A percentile compares a stretch with the other conserved stretches of the same genome.
Evolutionary conservation across 2,329 filamentous ascomycete species (phyloP).

Genomic region (Apiospora marii): DNA sequence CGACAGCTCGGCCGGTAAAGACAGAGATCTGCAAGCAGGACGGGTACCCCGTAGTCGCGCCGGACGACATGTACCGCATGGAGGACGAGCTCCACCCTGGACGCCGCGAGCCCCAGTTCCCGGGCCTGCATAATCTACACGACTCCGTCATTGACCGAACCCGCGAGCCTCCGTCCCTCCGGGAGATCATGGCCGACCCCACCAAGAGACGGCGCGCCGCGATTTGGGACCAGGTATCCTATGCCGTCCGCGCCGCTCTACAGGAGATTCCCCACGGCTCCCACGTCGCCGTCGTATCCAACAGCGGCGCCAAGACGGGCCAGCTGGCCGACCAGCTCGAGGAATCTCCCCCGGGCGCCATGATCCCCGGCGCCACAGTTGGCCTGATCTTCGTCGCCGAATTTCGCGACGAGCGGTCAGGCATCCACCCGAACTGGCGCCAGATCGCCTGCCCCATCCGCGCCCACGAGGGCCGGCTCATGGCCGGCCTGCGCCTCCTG

Average conservation of each 20-base stretch:
- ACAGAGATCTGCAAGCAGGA: background rate
- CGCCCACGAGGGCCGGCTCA: conserved; percentile 24
- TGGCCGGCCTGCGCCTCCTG: conserved; percentile 26
- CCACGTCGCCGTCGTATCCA: conserved; percentile 27
- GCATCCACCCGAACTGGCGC: conserved; percentile 28
- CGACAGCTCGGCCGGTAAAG: background rate
- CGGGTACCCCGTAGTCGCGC: conserved; percentile 9
- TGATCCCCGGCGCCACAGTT: conserved; percentile 23
- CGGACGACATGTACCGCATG: conserved; percentile 26
- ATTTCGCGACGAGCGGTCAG: conserved; percentile 23
- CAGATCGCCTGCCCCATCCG: conserved; percentile 28
- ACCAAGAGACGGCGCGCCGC: background rate
- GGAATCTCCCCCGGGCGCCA: conserved; percentile 18
- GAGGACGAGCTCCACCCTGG: conserved; percentile 22
- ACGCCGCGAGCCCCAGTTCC: conserved; percentile 25
- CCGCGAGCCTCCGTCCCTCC: background rate
- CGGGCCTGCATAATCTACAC: conserved; percentile 26
- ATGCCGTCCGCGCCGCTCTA: conserved; percentile 23
- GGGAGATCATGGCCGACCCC: background rate
- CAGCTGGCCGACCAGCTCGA: conserved; percentile 22
- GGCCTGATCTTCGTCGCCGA: conserved; percentile 27
- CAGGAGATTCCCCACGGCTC: conserved; percentile 23
- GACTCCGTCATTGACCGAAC: conserved; percentile 22
- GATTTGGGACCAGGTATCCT: conserved; percentile 16
- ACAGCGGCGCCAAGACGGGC: conserved; percentile 23